Evolutionary conservation across 2,329 filamentous ascomycete genomes (phyloP).

Genomic region (Penicillium sp.): DNA sequence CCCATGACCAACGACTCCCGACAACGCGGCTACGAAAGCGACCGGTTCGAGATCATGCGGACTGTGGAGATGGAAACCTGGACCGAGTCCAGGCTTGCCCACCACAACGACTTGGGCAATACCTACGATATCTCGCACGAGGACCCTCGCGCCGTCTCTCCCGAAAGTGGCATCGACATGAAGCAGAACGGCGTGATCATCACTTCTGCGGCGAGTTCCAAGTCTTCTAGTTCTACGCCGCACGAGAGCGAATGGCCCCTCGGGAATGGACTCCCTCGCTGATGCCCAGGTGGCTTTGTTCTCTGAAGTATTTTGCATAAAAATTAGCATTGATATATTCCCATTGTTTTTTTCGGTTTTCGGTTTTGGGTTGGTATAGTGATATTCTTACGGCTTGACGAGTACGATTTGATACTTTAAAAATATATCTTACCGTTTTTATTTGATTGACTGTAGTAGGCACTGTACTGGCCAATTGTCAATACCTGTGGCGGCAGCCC

Average conservation of each 20-base stretch:
- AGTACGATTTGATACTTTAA: background rate
- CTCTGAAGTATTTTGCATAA: background rate
- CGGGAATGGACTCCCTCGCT: background rate
- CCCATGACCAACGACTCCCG: slow-evolving; percentile 5
- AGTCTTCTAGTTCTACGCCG: slow-evolving; percentile 16
- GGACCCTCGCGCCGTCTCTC: slow-evolving; percentile 12
- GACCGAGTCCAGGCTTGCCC: slow-evolving; percentile 24
- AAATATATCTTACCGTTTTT: background rate
- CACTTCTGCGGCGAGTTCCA: slow-evolving; percentile 23
- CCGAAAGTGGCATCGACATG: slow-evolving; percentile 15
- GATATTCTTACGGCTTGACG: background rate
- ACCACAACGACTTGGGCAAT: slow-evolving; percentile 14
- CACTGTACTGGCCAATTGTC: background rate
- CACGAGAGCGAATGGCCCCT: background rate
- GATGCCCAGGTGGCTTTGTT: background rate
- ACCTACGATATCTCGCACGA: slow-evolving; percentile 20
- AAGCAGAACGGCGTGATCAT: slow-evolving; percentile 19
- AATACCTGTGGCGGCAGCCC: background rate
- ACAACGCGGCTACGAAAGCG: slow-evolving; percentile 18
- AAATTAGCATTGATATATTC: background rate
- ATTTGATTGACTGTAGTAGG: background rate
- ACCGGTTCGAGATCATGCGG: slow-evolving; percentile 33
- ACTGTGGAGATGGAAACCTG: slow-evolving; percentile 38
- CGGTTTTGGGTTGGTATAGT: background rate
- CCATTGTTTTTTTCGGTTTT: background rate